Evolutionary conservation across 1,284 basidiomycete genomes (phyloP).

Genomic region (Ganoderma multipileum): DNA sequence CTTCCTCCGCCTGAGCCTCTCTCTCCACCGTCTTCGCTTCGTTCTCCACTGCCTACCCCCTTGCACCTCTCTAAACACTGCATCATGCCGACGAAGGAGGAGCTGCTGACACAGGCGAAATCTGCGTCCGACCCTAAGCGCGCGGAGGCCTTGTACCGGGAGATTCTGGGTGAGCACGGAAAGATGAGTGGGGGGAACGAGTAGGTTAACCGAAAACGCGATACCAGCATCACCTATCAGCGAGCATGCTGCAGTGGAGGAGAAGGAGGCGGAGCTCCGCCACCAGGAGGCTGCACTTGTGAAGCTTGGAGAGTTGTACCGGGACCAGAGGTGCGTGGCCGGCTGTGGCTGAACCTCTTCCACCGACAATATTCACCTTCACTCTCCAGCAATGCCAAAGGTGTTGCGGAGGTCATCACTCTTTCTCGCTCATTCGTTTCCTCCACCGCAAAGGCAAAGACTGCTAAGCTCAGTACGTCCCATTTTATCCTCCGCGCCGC

Average conservation of each 20-base stretch:
- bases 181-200: neutral
- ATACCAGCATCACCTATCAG: conserved; percentile 29
- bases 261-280: conserved; percentile 66
- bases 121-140: conserved; percentile 52
- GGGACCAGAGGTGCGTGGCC: conserved; percentile 78
- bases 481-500: neutral
- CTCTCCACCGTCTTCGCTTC: conserved; percentile 4
- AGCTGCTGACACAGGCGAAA: conserved; percentile 61
- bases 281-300: conserved; percentile 90
- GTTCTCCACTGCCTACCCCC: conserved; percentile 14
- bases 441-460: conserved; percentile 97
- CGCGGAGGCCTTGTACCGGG: conserved; percentile 75
- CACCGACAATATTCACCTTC: neutral
- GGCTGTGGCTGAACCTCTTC: neutral
- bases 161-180: conserved; percentile 55
- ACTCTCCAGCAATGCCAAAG: conserved; percentile 75
- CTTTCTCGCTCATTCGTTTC: conserved; percentile 92
- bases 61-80: neutral
- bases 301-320: conserved; percentile 88
- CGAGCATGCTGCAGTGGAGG: conserved; percentile 36
- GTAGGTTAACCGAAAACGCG: conserved; percentile 4
- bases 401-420: conserved; percentile 88
- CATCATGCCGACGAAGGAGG: conserved; percentile 47
- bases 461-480: conserved; percentile 90
- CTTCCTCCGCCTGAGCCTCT: conserved; percentile 28